Evolutionary conservation across 2,329 filamentous ascomycete species (phyloP).

Genomic region (Xylariaceae sp.): DNA sequence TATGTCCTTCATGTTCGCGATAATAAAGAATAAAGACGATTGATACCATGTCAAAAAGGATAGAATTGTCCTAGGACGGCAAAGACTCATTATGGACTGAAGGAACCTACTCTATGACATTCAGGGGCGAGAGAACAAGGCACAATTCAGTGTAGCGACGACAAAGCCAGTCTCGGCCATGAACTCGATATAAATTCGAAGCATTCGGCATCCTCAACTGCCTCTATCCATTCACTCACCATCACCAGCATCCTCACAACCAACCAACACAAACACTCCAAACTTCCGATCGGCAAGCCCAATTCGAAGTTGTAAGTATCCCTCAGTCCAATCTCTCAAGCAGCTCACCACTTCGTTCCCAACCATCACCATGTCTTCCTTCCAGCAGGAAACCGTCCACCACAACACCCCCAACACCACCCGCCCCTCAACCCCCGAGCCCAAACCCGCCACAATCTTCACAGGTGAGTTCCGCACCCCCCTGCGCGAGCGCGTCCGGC

Average conservation of each 20-base stretch:
- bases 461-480: conserved; percentile 23
- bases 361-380: background rate
- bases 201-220: too few relatives aligned
- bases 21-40: background rate
- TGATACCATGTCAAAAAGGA: background rate
- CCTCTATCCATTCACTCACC: background rate
- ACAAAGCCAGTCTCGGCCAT: background rate
- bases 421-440: background rate
- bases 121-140: too few relatives aligned
- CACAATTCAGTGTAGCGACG: background rate
- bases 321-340: background rate
- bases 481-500: conserved; percentile 7
- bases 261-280: background rate
- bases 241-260: background rate
- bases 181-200: background rate
- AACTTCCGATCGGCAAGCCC: background rate
- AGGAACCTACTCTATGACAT: background rate
- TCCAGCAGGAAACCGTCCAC: background rate
- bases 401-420: background rate
- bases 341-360: background rate
- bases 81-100: background rate
- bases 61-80: background rate
- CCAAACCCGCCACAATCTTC: background rate
- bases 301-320: background rate
- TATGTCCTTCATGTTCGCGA: background rate